A percentile compares a stretch with the other conserved stretches of the same genome.
These are phyloP conservation scores for Bruguiera hainesii DNA, from an alignment of 441 rosid species.

Conservation along the genomic window DNA sequence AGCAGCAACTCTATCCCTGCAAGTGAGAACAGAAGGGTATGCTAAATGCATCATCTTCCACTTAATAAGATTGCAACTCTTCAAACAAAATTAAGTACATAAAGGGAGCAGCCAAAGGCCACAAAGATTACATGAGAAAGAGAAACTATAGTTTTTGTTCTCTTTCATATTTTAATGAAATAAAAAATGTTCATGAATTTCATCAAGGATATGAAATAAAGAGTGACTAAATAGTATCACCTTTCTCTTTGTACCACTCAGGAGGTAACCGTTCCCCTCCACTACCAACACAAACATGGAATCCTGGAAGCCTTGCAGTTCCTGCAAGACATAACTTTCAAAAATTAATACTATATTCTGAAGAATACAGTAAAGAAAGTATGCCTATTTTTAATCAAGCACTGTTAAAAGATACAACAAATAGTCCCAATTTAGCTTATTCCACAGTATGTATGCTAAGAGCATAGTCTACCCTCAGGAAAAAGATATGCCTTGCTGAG, in stretches of 20 bases:
- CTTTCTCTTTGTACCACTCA: constrained; percentile 90
- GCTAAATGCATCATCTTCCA: background rate
- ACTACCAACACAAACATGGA: constrained; percentile 94
- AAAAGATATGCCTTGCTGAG: constrained; percentile 96
- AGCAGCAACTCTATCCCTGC: constrained; percentile 91
- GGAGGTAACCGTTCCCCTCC: constrained; percentile 92
- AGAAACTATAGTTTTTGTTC: background rate
- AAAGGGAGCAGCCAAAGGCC: background rate
- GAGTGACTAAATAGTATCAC: constrained; percentile 30
- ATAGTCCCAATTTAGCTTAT: background rate
- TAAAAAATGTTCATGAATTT: constrained; percentile 3
- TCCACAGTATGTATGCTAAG: background rate
- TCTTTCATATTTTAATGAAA: background rate
- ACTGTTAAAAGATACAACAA: background rate
- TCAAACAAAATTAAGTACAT: background rate
- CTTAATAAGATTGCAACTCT: background rate
- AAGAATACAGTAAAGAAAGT: constrained; percentile 2
- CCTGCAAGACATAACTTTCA: constrained; percentile 37
- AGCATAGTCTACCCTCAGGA: constrained; percentile 63
- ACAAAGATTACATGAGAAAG: background rate
- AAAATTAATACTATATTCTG: background rate
- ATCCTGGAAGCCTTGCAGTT: constrained; percentile 95
- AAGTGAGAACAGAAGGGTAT: constrained; percentile 21
- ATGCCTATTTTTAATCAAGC: background rate
- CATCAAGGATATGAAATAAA: background rate